phyloP scores from a whole-genome alignment of 2,329 filamentous ascomycete species.

The Penicillium rolfsii region DNA sequence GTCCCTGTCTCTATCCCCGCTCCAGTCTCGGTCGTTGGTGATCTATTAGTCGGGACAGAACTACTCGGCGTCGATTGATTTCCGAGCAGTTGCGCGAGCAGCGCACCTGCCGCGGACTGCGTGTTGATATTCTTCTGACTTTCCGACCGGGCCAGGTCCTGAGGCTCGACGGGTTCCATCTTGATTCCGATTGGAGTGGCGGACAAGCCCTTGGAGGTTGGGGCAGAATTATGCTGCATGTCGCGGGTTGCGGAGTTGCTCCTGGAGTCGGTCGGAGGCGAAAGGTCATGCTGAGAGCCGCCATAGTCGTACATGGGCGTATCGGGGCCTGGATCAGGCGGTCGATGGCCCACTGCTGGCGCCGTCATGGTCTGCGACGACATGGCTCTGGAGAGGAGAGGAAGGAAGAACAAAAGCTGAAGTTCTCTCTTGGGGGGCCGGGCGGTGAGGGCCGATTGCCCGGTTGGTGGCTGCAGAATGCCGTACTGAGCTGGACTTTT shows the following conservation, averaged over 20 bases:
- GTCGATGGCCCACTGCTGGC: slow-evolving; percentile 51
- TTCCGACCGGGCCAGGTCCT: slow-evolving; percentile 27
- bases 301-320: slow-evolving; percentile 47
- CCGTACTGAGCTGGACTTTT: slow-evolving; percentile 23
- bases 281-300: slow-evolving; percentile 31
- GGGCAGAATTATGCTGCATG: slow-evolving; percentile 45
- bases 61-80: slow-evolving; percentile 35
- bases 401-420: slow-evolving; percentile 32
- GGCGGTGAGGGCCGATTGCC: slow-evolving; percentile 32
- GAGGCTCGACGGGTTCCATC: slow-evolving; percentile 34
- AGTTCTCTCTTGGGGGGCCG: slow-evolving; percentile 28
- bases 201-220: slow-evolving; percentile 36
- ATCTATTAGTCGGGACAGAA: slow-evolving; percentile 23
- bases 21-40: slow-evolving; percentile 16
- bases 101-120: slow-evolving; percentile 46
- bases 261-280: slow-evolving; percentile 35
- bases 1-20: slow-evolving; percentile 7
- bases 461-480: slow-evolving; percentile 29
- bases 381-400: slow-evolving; percentile 42
- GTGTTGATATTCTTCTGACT: slow-evolving; percentile 40
- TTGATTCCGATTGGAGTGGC: slow-evolving; percentile 38
- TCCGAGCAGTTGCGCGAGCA: slow-evolving; percentile 48
- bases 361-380: slow-evolving; percentile 54
- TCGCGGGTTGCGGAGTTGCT: slow-evolving; percentile 46
- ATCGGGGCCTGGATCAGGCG: slow-evolving; percentile 47